These are phyloP conservation scores for Rhamnella rubrinervis DNA, from an alignment of 331 rosid species.

Conservation along the genomic window DNA sequence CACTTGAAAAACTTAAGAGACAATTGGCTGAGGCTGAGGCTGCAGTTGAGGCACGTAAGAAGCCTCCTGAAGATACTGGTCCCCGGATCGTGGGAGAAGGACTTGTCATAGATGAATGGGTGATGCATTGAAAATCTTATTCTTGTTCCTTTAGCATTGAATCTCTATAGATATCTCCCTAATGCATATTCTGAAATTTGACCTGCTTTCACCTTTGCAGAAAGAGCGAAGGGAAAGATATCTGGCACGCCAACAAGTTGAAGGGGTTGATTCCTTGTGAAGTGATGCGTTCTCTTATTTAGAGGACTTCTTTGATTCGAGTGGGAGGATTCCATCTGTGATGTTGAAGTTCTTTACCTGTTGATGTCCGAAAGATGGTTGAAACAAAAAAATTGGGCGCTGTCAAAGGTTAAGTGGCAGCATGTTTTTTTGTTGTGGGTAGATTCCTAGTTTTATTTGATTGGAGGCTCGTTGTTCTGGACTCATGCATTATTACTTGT, in stretches of 20 bases:
- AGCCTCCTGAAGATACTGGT: conserved; percentile 73
- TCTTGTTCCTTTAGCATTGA: neutral
- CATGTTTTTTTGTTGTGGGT: conserved; percentile 31
- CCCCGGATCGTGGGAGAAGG: conserved; percentile 80
- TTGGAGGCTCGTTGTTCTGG: conserved; percentile 22
- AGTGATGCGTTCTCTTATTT: conserved; percentile 23
- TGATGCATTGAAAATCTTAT: conserved; percentile 36
- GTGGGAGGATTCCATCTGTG: conserved; percentile 26
- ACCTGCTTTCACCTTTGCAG: conserved; percentile 34
- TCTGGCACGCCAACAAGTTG: conserved; percentile 83
- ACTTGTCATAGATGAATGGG: conserved; percentile 96
- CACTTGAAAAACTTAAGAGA: conserved; percentile 68
- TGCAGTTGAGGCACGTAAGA: conserved; percentile 68
- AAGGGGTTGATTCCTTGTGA: conserved; percentile 68
- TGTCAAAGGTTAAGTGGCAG: conserved; percentile 26
- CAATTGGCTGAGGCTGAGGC: conserved; percentile 93
- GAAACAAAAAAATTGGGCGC: conserved; percentile 24
- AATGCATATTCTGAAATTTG: conserved; percentile 20
- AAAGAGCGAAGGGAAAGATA: conserved; percentile 97
- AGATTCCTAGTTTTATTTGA: conserved; percentile 24
- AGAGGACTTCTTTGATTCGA: conserved; percentile 22
- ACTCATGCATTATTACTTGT: conserved; percentile 26
- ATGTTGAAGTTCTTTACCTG: conserved; percentile 28
- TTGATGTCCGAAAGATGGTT: conserved; percentile 28
- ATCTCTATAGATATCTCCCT: conserved; percentile 11